These are phyloP conservation scores for Fomes fomentarius DNA, from an alignment of 1,284 basidiomycete species.

Conservation along the genomic window DNA sequence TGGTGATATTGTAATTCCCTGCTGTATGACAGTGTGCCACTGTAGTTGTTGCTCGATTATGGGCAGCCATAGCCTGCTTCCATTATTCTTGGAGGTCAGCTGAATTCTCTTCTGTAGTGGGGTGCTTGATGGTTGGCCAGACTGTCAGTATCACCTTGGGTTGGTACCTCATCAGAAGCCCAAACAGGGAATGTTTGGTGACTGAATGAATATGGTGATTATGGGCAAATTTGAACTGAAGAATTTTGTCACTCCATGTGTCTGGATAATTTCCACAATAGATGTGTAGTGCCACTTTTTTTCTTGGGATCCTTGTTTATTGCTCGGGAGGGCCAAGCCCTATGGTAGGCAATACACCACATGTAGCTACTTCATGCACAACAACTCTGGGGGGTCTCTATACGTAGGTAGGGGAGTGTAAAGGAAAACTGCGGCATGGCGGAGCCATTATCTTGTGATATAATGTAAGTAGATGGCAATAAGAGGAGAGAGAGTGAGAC, in stretches of 20 bases:
- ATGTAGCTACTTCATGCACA: too few species aligned
- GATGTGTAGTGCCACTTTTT: conserved; percentile 26
- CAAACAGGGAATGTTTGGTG: conserved; percentile 35
- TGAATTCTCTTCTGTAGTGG: not conserved
- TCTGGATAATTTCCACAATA: conserved; percentile 31
- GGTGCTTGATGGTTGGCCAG: not conserved
- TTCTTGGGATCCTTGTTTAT: not conserved
- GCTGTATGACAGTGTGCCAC: not conserved
- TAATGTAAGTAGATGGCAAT: too few species aligned
- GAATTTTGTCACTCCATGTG: conserved; percentile 34
- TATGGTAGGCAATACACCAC: conserved; percentile 5
- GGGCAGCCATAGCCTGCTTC: not conserved
- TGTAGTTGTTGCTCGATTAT: not conserved
- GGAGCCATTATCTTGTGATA: too few species aligned
- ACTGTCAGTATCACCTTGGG: not conserved
- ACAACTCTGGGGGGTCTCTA: too few species aligned
- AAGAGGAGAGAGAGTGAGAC: too few species aligned
- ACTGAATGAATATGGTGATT: conserved; percentile 28
- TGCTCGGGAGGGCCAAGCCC: not conserved
- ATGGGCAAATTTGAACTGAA: conserved; percentile 30
- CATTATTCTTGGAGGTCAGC: not conserved
- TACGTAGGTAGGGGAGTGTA: too few species aligned
- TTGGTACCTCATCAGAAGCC: conserved; percentile 5
- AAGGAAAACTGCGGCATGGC: too few species aligned
- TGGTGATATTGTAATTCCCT: not conserved